Evolutionary conservation across 345 rosid genomes (phyloP).

Genomic region (Isatis tinctoria): DNA sequence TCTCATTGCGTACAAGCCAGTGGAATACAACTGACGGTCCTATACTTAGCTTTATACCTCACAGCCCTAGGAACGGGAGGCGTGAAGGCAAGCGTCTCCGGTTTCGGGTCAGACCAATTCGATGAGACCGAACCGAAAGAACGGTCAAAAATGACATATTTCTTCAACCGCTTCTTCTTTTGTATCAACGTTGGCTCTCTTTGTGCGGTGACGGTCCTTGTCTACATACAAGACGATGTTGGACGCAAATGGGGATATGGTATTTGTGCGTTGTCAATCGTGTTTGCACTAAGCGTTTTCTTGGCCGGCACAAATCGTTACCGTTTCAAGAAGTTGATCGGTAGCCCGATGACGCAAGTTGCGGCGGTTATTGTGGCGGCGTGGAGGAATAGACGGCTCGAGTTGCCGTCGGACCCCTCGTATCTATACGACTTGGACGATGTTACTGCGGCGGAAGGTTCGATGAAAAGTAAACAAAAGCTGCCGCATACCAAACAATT

Average conservation of each 20-base stretch:
- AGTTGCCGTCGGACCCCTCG: conserved; percentile 57
- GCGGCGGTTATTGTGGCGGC: conserved; percentile 64
- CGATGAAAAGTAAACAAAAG: conserved; percentile 59
- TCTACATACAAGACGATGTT: conserved; percentile 79
- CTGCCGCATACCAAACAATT: conserved; percentile 70
- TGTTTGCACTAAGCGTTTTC: conserved; percentile 51
- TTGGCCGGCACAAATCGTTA: conserved; percentile 73
- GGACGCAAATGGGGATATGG: conserved; percentile 96
- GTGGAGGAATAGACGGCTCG: conserved; percentile 55
- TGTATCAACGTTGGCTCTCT: conserved; percentile 82
- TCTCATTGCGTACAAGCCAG: conserved; percentile 56
- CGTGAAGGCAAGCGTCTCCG: conserved; percentile 91
- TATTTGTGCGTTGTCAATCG: conserved; percentile 66
- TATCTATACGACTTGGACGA: conserved; percentile 55
- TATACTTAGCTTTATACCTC: conserved; percentile 72
- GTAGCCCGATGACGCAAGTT: conserved; percentile 93
- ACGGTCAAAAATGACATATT: conserved; percentile 56
- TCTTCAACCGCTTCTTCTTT: conserved; percentile 97
- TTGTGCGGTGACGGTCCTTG: conserved; percentile 74
- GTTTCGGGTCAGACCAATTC: conserved; percentile 95
- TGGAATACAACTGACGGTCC: conserved; percentile 55
- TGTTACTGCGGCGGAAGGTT: conserved; percentile 36
- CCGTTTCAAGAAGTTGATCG: conserved; percentile 78
- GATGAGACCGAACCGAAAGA: conserved; percentile 68
- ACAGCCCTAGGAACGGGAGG: conserved; percentile 95